Conservation (phyloP, 176 grass and related monocot genomes). For the Zizania latifolia region DNA sequence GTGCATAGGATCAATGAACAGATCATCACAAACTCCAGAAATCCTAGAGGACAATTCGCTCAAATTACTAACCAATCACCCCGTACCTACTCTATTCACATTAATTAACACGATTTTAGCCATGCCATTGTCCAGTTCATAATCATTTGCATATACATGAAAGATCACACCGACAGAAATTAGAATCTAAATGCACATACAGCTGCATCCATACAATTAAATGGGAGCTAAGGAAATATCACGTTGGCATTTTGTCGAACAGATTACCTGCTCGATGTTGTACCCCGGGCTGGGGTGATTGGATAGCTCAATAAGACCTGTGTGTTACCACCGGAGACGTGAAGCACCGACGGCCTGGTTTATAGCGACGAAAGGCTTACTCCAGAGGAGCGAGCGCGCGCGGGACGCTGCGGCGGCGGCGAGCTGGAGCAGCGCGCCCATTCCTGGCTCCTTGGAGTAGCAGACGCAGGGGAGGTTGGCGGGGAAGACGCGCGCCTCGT, state of each 20-base stretch:
- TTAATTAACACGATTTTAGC: not conserved
- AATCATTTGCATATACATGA: not conserved
- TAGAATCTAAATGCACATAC: not conserved
- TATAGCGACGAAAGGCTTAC: conserved; percentile 76
- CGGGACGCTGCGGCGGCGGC: conserved; percentile 57
- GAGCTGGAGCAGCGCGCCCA: conserved; percentile 90
- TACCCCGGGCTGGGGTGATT: conserved; percentile 87
- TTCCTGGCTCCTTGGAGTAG: conserved; percentile 87
- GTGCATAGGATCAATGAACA: not conserved
- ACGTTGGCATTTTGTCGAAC: conserved; percentile 4
- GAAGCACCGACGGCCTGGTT: conserved; percentile 80
- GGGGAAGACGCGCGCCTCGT: conserved; percentile 34
- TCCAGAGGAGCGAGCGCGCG: conserved; percentile 62
- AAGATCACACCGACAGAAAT: not conserved
- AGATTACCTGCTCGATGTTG: conserved; percentile 79
- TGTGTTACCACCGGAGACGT: conserved; percentile 89
- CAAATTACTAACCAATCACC: not conserved
- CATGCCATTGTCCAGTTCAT: not conserved
- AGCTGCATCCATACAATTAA: not conserved
- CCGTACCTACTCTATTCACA: not conserved
- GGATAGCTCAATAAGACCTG: conserved; percentile 76
- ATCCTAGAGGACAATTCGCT: not conserved
- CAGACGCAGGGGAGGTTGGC: conserved; percentile 72
- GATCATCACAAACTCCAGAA: no score
- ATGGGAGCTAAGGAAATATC: not conserved